A percentile compares a stretch with the other conserved stretches of the same genome.
phyloP scores from a whole-genome alignment of 2,329 filamentous ascomycete genomes.

The Lasiodiplodia hormozganensis region DNA sequence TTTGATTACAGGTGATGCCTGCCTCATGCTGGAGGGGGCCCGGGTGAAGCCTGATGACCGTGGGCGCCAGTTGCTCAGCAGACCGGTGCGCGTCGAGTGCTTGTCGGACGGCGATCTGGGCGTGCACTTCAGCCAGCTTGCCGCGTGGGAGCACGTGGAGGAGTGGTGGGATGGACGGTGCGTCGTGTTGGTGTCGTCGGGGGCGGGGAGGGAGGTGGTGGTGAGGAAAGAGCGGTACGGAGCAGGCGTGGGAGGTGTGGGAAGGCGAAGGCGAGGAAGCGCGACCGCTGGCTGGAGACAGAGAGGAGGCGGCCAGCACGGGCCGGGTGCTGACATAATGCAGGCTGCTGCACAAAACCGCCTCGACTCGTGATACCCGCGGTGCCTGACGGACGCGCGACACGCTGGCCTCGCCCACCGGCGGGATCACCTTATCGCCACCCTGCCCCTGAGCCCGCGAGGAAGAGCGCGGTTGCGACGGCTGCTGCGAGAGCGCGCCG shows the following conservation, averaged over 20 bases:
- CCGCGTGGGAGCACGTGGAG: slow-evolving; percentile 8
- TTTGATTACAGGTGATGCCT: slow-evolving; percentile 26
- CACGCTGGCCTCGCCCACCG: slow-evolving; percentile 11
- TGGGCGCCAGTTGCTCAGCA: slow-evolving; percentile 30
- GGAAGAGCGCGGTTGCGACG: slow-evolving; percentile 4
- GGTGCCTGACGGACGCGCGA: slow-evolving; percentile 18
- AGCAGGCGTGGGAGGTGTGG: slow-evolving; percentile 21
- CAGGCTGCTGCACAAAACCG: slow-evolving; percentile 17
- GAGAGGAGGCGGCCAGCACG: slow-evolving; percentile 26
- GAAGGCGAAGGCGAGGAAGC: slow-evolving; percentile 25
- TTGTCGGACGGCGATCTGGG: slow-evolving; percentile 21
- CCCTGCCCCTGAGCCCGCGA: slow-evolving; percentile 18
- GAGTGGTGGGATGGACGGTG: not conserved
- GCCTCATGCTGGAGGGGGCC: slow-evolving; percentile 30
- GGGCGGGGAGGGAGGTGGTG: slow-evolving; percentile 16
- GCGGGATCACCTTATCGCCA: slow-evolving; percentile 25
- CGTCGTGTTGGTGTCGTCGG: slow-evolving; percentile 19
- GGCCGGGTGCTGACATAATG: slow-evolving; percentile 23
- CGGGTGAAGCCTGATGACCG: slow-evolving; percentile 23
- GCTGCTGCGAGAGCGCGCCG: slow-evolving; percentile 1
- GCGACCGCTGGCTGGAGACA: slow-evolving; percentile 23
- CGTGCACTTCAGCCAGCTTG: slow-evolving; percentile 22
- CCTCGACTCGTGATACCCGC: slow-evolving; percentile 23
- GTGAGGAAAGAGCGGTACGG: slow-evolving; percentile 23
- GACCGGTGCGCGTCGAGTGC: slow-evolving; percentile 30